A percentile compares a stretch with the other conserved stretches of the same genome.
phyloP scores from a whole-genome alignment of 2,329 filamentous ascomycete genomes.

The Ascochyta rabiei region DNA sequence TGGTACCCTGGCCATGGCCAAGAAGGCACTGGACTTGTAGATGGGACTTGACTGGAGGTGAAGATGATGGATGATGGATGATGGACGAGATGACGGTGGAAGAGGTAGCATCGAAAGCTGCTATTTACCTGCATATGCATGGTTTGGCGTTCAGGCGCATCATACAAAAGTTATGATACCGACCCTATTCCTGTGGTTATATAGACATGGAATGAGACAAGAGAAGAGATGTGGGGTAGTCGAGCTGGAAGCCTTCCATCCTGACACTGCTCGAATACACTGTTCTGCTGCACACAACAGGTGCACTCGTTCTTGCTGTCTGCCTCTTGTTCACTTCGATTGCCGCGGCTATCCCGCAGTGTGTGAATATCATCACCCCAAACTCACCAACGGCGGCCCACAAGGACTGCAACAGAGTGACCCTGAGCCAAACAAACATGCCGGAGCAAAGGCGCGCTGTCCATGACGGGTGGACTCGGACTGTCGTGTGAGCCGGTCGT shows the following conservation, averaged over 20 bases:
- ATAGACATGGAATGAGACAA: conserved; percentile 5
- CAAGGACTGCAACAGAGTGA: not conserved
- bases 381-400: conserved; percentile 3
- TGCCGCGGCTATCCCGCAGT: not conserved
- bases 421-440: conserved; percentile 1
- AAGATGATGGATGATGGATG: not conserved
- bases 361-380: not conserved
- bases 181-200: conserved; percentile 26
- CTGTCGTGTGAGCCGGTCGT: not conserved
- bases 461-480: conserved; percentile 12
- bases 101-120: conserved; percentile 20
- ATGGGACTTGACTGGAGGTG: not conserved
- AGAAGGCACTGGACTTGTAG: conserved; percentile 66
- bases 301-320: not conserved
- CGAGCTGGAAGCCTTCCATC: not conserved
- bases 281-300: not conserved
- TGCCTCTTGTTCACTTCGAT: not conserved
- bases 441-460: conserved; percentile 1
- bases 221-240: not conserved
- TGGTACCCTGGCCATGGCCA: conserved; percentile 84
- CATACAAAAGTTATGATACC: conserved; percentile 37
- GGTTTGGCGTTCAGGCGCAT: conserved; percentile 37
- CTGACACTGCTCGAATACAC: not conserved
- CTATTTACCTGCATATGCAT: conserved; percentile 33
- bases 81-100: not conserved